Percentiles rank a stretch among this genome's conserved stretches.
These are phyloP conservation scores for Rhizopus delemar DNA, from an alignment of 371 early-diverging fungal species.

Conservation along the genomic window DNA sequence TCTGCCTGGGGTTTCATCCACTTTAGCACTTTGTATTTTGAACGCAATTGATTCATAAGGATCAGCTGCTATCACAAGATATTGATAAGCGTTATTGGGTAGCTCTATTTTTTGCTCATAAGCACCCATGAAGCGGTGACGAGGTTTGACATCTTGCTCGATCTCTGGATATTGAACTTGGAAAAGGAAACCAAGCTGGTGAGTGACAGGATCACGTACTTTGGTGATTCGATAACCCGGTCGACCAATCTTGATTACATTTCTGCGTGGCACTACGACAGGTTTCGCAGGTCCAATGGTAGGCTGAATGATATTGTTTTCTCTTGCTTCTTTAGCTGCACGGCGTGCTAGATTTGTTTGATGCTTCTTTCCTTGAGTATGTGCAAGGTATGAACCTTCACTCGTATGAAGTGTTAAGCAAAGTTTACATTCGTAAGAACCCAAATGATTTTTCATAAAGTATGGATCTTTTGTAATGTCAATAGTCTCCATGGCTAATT, in stretches of 20 bases:
- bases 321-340: constrained; percentile 88
- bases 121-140: constrained; percentile 97
- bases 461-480: constrained; percentile 97
- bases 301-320: constrained; percentile 58
- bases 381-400: constrained; percentile 96
- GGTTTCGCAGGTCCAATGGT: constrained; percentile 58
- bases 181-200: constrained; percentile 90
- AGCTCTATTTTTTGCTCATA: constrained; percentile 93
- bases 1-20: constrained; percentile 82
- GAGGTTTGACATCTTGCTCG: constrained; percentile 73
- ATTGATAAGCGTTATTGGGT: constrained; percentile 89
- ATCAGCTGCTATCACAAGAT: constrained; percentile 93
- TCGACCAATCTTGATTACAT: constrained; percentile 93
- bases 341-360: constrained; percentile 93
- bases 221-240: constrained; percentile 97
- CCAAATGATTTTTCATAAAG: constrained; percentile 97
- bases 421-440: constrained; percentile 97
- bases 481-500: constrained; percentile 94
- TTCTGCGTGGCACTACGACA: constrained; percentile 46
- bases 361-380: constrained; percentile 99
- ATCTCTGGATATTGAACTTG: constrained; percentile 94
- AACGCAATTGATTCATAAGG: constrained; percentile 96
- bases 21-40: constrained; percentile 90
- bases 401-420: constrained; percentile 93
- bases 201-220: constrained; percentile 84